Evolutionary conservation across 2,329 filamentous ascomycete genomes (phyloP).

Genomic region (Talaromyces amestolkiae): DNA sequence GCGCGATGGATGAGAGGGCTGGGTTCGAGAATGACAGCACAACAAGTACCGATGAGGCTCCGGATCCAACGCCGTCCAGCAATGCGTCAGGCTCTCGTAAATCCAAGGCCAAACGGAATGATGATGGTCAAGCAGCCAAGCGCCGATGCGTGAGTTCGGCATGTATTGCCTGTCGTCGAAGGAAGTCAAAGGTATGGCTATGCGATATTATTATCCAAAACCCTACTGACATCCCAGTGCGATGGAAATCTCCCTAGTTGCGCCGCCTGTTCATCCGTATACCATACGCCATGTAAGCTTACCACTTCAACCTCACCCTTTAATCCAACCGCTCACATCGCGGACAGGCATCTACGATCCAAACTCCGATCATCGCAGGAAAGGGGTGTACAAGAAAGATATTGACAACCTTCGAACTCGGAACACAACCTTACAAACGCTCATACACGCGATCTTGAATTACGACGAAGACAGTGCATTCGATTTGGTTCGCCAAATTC

Average conservation of each 20-base stretch:
- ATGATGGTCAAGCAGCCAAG: conserved; percentile 49
- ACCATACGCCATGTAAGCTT: conserved; percentile 50
- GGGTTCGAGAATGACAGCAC: conserved; percentile 12
- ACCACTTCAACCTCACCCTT: neutral
- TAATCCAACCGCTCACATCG: conserved; percentile 18
- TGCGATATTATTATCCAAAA: neutral
- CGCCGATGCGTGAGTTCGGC: conserved; percentile 80
- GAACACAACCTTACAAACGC: conserved; percentile 83
- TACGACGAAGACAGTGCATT: conserved; percentile 83
- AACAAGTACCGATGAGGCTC: conserved; percentile 14
- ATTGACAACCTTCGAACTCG: conserved; percentile 82
- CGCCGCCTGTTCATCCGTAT: conserved; percentile 93
- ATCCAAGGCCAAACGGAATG: conserved; percentile 32
- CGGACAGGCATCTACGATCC: conserved; percentile 86
- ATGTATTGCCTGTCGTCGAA: conserved; percentile 73
- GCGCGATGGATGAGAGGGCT: conserved; percentile 15
- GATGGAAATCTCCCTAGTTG: conserved; percentile 89
- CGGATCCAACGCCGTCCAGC: neutral
- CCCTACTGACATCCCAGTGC: conserved; percentile 51
- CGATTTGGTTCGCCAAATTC: conserved; percentile 77
- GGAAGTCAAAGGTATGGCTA: conserved; percentile 65
- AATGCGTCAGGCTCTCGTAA: conserved; percentile 19
- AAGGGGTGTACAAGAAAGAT: conserved; percentile 95
- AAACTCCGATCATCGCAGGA: conserved; percentile 90
- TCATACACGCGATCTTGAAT: conserved; percentile 90